Evolutionary conservation across 805 yeast species (phyloP), one percentile per base, ranked within the genome.

Genomic region (Spathaspora sp.): DNA sequence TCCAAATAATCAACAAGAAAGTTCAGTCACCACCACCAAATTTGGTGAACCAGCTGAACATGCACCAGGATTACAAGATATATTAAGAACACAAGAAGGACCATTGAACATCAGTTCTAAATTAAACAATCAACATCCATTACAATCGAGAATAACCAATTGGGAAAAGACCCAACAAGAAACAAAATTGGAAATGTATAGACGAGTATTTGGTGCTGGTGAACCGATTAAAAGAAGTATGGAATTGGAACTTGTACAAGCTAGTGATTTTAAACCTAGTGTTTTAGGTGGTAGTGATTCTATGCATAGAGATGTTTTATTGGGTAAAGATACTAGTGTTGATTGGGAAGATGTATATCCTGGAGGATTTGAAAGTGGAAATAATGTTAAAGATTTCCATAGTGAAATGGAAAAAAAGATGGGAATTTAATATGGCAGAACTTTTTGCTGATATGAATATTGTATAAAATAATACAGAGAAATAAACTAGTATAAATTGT

Each of bases 331-430:
- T 53, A 69, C 85, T 18, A 68, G 82, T 14, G 72, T 93, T 42
- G 97, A 89, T 60, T 93, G 98, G 97, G 98, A 94, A 62, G 98
- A 94, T 62, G 79, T 93, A 18, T 92, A 92, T 67, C 75, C 76
- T 26, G 86, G 79, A 64, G 80, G 81, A 48, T 64, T 75, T 55
- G 77, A 73, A 56, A 65, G 66, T 26, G 76, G 76, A 1, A 57
- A 64, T 26, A 63, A 67, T 42, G 73, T 64, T 26, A 58, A 56
- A 54, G 89, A 85, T 61, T 80, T 90, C 73, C 96, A 89, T 65
- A 63, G 83, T 14, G 90, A 86, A 60, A 77, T 90, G 77, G 94
- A 87, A 68, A 79, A 72, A 63, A 78, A 75, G 51, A 69, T 86
- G 70, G 83, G 84, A 46, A 73, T 81, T 51, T 78, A 67, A 14